These are phyloP conservation scores for Bipolaris victoriae DNA, from an alignment of 2,329 filamentous ascomycete genomes.

Conservation along the genomic window DNA sequence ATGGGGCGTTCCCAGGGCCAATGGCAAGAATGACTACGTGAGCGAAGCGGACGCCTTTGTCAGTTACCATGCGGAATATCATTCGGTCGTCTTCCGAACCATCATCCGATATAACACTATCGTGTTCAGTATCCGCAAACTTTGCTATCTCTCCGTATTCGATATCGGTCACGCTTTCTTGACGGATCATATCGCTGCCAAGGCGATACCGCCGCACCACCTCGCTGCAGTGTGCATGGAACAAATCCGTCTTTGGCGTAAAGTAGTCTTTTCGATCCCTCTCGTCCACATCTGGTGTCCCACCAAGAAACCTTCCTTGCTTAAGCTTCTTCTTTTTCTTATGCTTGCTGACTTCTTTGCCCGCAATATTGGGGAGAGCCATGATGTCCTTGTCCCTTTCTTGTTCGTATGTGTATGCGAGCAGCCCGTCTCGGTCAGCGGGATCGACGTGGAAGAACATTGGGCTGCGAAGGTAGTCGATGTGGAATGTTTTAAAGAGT, in stretches of 20 bases:
- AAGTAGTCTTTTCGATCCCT: constrained; percentile 57
- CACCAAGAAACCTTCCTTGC: constrained; percentile 53
- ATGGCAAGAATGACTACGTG: constrained; percentile 72
- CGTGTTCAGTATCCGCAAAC: constrained; percentile 26
- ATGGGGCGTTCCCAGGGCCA: constrained; percentile 66
- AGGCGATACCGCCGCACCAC: constrained; percentile 56
- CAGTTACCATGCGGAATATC: constrained; percentile 69
- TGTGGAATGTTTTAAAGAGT: constrained; percentile 71
- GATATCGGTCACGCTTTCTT: constrained; percentile 68
- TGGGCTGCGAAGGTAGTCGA: constrained; percentile 74
- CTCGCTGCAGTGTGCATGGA: constrained; percentile 51
- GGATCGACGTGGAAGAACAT: constrained; percentile 87
- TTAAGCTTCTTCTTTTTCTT: constrained; percentile 68
- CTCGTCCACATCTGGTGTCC: constrained; percentile 51
- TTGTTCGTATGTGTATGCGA: constrained; percentile 70
- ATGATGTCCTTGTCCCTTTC: constrained; percentile 67
- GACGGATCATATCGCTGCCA: constrained; percentile 60
- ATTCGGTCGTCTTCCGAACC: constrained; percentile 51
- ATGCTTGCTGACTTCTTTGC: constrained; percentile 81
- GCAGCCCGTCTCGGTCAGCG: constrained; percentile 72
- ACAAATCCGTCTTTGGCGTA: constrained; percentile 50
- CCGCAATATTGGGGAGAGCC: constrained; percentile 76
- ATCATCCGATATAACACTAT: constrained; percentile 28
- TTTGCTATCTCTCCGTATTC: constrained; percentile 59
- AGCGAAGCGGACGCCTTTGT: constrained; percentile 62